Evolutionary conservation across 148 eudicot species (phyloP), one percentile per base, ranked within the genome.

Genomic region (Rheum nobile): DNA sequence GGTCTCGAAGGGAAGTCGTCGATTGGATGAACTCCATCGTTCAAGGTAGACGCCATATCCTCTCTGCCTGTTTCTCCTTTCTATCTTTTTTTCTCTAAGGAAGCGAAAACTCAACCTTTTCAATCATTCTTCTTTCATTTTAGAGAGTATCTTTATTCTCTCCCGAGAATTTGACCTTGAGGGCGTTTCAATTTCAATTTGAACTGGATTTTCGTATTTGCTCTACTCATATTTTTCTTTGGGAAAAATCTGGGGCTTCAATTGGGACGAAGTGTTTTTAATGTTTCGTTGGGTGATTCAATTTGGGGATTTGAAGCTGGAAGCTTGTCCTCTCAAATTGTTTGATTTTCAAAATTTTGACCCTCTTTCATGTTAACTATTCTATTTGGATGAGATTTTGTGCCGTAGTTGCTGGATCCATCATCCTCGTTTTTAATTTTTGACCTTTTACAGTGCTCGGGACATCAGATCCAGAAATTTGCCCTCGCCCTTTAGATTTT

Each of bases 1-100:
- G 83, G 78, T 88, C 92, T 2, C 73, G 88, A 32, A 79, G 83
- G n/a, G 98, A 90, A 43, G 94, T 93, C 65, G 29, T 90, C 65
- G 84, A 89, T 78, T 90, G 90, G 93, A 61, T 93, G 71, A 74
- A 84, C 65, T 84, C 92, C 9, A 72, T 91, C 55, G 63, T 85
- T 54, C 72, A 83, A 82, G 90, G 90, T 88, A 75, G 75, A 24
- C 78, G 73, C 19, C 43, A 9, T n/a, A 42, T 48, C 43, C 50
- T 32, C 34, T 59, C 17, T 59, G 21, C 21, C 57, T 43, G 16
- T 11, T 41, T 4, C 3, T 8, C 54, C 32, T 67, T 74, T 37
- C 24, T 3, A 41, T 1, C 44, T 57, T 31, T 48, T 55, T 46
- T 39, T 7, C n/a, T 3, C 22, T 4, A 1, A 29, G 2, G 29